A percentile compares a stretch with the other conserved stretches of the same genome.
phyloP scores from a whole-genome alignment of 2,329 filamentous ascomycete species.

The Elsinoe ampelina region DNA sequence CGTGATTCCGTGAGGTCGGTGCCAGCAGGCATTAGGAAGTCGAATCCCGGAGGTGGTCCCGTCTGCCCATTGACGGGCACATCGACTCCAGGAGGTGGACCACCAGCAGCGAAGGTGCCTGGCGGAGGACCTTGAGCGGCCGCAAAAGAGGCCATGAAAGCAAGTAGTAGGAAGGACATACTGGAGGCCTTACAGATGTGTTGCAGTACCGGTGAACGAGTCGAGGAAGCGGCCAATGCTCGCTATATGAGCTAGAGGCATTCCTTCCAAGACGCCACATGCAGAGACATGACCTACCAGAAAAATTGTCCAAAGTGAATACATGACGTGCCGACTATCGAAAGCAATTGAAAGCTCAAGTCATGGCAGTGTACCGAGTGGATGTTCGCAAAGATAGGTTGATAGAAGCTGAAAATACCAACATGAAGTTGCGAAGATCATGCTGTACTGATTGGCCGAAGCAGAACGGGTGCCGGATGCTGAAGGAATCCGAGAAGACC shows the following conservation, averaged over 20 bases:
- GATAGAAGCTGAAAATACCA: conserved; percentile 2
- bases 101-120: not conserved
- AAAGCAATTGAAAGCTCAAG: not conserved
- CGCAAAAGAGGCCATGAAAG: not conserved
- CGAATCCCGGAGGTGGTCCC: not conserved
- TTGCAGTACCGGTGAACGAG: not conserved
- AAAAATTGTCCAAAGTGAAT: not conserved
- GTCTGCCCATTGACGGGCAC: not conserved
- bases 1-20: not conserved
- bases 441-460: not conserved
- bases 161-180: not conserved
- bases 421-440: not conserved
- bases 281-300: not conserved
- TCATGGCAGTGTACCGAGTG: conserved; percentile 1
- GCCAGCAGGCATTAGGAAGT: not conserved
- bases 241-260: not conserved
- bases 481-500: conserved; percentile 4
- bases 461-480: not conserved
- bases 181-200: not conserved
- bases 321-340: not conserved
- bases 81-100: not conserved
- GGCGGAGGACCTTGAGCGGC: conserved; percentile 1
- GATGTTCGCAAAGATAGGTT: not conserved
- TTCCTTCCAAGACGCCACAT: not conserved
- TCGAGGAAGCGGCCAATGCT: not conserved